Evolutionary conservation across 2,329 filamentous ascomycete genomes (phyloP), one percentile per base, ranked within the genome.

Genomic region (Tolypocladium endophyticum): DNA sequence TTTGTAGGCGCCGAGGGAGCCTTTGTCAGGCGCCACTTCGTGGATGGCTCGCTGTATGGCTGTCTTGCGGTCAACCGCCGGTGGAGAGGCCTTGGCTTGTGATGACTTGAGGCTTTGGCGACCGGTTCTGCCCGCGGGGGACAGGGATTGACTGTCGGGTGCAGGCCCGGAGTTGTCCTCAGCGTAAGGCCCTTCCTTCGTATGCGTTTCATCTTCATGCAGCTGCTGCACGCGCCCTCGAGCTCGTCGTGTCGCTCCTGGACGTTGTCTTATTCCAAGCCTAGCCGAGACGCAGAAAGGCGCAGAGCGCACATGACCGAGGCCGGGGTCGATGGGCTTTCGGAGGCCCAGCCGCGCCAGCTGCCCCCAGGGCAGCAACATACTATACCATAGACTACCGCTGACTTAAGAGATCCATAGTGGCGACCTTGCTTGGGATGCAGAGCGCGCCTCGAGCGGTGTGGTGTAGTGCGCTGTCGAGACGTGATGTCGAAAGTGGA

Each of bases 1-100:
- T 23, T 56, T 47, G 60, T 56, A 59, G n/a, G 61, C 55, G 25
- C 63, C 59, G 53, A 68, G 63, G 41, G 61, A 55, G 14, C 60
- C 36, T 33, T 61, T 62, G 58, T 63, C 58, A 0, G 62, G 41
- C 7, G 59, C 50, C 39, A 57, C 4, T 18, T 38, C 58, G 52
- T 38, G 43, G 47, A 50, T 11, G 9, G 55, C 55, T 11, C n/a
- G 39, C 20, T 57, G 38, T 4, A 57, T 33, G 30, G 55, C 41
- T 3, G 54, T 39, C 35, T 39, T 55, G 35, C 54, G 36, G 16
- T 53, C 50, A n/a, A n/a, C 8, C 5, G 28, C 30, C 8, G 28
- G 28, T 8, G 30, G 18, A 12, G 30, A 35, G 28, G 20, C 50
- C 4, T 14, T 53, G 20, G 20, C 14, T 9, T 9, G 18, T 9